Evolutionary conservation across 2,329 filamentous ascomycete species (phyloP), one percentile per base, ranked within the genome.

Genomic region (Pleurostoma richardsiae): DNA sequence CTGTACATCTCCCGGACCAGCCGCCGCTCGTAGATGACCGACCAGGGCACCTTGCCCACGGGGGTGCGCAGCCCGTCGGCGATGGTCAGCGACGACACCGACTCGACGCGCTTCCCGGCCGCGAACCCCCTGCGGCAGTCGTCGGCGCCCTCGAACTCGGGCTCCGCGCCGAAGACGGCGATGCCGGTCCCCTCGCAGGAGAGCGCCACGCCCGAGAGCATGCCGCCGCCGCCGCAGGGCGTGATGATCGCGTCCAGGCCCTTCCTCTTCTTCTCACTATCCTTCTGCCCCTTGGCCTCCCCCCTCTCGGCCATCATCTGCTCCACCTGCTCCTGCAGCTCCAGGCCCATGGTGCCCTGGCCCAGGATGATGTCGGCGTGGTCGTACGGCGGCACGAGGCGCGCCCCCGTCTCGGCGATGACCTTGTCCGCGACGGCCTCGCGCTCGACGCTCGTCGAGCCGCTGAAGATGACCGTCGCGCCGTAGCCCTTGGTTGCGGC

Each of bases 341-440:
- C 94, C 4, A 96, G 65, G 0, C 83, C 91, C 51, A 88, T 74
- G 1, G 92, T 97, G n/a, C 92, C 94, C 70, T 96, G 91, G 0
- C 94, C 92, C 1, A 96, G 79, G 47, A 97, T 86, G 54, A 96
- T 90, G 64, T 96, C 82, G 3, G 88, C 86, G 67, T 97, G 88
- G 64, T 97, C 89, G 63, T 96, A 96, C 0, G 94, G 91, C 45
- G 91, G 91, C 4, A 99, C 79, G 7, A 96, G 72, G 1, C 84
- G 81, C 0, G 90, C 90, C 39, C 86, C 85, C 1, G 88, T 95
- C 49, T 83, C 70, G 29, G 71, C 70, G 1, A 90, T 77, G 5
- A 96, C 81, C 4, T 82, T 69, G n/a, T 66, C 72, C 1, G 90
- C 83, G 6, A 86, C 82, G 6, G 85, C 86, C 67, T 96, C 90